Conservation (phyloP, 2,329 filamentous ascomycete species). For the Chalaropsis ovoidea region DNA sequence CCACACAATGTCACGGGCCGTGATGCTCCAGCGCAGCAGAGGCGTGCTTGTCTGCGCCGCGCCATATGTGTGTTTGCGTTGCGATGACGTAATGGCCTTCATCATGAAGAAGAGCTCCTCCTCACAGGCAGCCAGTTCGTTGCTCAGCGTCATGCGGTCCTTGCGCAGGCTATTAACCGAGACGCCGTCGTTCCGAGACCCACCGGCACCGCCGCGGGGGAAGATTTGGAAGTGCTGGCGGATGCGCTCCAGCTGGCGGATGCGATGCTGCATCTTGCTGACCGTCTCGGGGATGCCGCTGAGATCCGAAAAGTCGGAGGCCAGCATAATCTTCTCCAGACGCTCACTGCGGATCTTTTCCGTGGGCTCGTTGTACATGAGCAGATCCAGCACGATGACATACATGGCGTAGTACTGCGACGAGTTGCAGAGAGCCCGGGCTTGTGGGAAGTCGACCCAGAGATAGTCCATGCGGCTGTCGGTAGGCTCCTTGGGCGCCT, state of each 20-base stretch:
- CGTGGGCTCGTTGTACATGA: slow-evolving; percentile 90
- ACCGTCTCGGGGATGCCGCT: slow-evolving; percentile 91
- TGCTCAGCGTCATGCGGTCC: slow-evolving; percentile 77
- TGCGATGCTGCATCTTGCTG: slow-evolving; percentile 78
- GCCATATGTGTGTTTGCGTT: slow-evolving; percentile 61
- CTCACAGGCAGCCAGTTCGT: slow-evolving; percentile 78
- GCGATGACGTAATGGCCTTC: slow-evolving; percentile 97
- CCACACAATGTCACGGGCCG: slow-evolving; percentile 94
- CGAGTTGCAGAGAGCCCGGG: slow-evolving; percentile 92
- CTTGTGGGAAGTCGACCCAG: slow-evolving; percentile 91
- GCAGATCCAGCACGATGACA: slow-evolving; percentile 88
- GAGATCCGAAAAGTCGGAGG: slow-evolving; percentile 95
- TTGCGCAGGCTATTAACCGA: slow-evolving; percentile 48
- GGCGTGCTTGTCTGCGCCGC: slow-evolving; percentile 51
- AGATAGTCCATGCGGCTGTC: slow-evolving; percentile 90
- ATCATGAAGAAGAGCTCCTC: slow-evolving; percentile 99
- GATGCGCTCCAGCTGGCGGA: slow-evolving; percentile 89
- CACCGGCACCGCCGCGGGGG: slow-evolving; percentile 49
- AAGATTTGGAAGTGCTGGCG: slow-evolving; percentile 94
- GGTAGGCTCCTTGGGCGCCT: slow-evolving; percentile 44
- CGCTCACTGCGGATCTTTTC: slow-evolving; percentile 96
- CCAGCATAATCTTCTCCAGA: slow-evolving; percentile 96
- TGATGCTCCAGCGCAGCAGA: slow-evolving; percentile 81
- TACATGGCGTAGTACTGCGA: slow-evolving; percentile 97
- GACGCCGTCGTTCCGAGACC: slow-evolving; percentile 9